These are phyloP conservation scores for Strobilomyces echinocephalus DNA, from an alignment of 768 basidiomycete species.

Conservation along the genomic window DNA sequence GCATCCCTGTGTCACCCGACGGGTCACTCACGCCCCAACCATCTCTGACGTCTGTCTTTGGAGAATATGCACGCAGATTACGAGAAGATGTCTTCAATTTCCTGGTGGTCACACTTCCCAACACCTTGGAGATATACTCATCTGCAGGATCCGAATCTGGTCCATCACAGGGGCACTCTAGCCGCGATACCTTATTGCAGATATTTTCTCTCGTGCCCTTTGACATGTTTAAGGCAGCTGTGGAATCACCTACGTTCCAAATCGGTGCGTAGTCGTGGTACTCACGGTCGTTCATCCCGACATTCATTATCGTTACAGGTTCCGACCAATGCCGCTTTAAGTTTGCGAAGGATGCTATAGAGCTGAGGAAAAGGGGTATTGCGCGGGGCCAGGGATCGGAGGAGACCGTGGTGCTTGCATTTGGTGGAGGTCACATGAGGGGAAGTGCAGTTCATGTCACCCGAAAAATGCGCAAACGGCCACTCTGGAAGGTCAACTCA, in stretches of 20 bases:
- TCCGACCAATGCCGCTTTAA: slow-evolving; percentile 85
- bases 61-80: slow-evolving; percentile 69
- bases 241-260: slow-evolving; percentile 75
- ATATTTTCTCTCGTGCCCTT: slow-evolving; percentile 80
- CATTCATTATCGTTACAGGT: slow-evolving; percentile 38
- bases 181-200: slow-evolving; percentile 67
- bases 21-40: slow-evolving; percentile 43
- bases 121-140: slow-evolving; percentile 51
- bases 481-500: slow-evolving; percentile 77
- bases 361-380: slow-evolving; percentile 74
- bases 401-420: slow-evolving; percentile 90
- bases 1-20: slow-evolving; percentile 45
- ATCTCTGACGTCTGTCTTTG: slow-evolving; percentile 58
- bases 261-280: slow-evolving; percentile 50
- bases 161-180: slow-evolving; percentile 33
- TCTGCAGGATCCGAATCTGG: slow-evolving; percentile 36
- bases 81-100: slow-evolving; percentile 76
- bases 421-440: slow-evolving; percentile 65
- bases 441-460: slow-evolving; percentile 83
- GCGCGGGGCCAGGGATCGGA: slow-evolving; percentile 67
- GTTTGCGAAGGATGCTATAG: slow-evolving; percentile 88
- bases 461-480: slow-evolving; percentile 78
- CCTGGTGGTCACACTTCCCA: slow-evolving; percentile 70
- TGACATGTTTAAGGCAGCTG: slow-evolving; percentile 78
- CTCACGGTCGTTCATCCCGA: slow-evolving; percentile 5